phyloP scores from a whole-genome alignment of 305 asterid genomes.

The Withania somnifera region DNA sequence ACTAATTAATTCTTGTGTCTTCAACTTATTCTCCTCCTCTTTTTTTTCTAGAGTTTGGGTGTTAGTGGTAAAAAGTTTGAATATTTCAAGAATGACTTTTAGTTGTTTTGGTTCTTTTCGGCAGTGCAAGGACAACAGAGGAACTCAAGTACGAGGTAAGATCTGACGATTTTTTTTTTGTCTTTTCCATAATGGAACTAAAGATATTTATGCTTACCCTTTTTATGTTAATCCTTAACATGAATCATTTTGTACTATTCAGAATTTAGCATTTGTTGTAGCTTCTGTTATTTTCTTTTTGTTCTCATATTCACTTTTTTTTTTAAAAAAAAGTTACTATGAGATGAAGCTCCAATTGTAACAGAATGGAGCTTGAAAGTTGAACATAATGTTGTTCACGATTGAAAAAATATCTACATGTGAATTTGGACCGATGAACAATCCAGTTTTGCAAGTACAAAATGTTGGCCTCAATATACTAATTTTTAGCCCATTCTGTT shows the following conservation, averaged over 20 bases:
- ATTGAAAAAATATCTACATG: neutral
- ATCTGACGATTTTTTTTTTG: neutral
- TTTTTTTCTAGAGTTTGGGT: neutral
- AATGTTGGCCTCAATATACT: neutral
- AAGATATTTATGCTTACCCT: neutral
- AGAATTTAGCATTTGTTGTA: neutral
- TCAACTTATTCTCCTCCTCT: too few relatives aligned
- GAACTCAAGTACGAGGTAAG: constrained; percentile 3
- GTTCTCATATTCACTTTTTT: neutral
- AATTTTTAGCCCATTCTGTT: neutral
- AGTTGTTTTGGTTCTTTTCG: neutral
- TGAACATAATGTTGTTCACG: neutral
- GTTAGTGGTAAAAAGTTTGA: neutral
- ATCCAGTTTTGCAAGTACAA: neutral
- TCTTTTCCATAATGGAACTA: neutral
- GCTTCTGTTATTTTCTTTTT: neutral
- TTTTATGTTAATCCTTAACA: neutral
- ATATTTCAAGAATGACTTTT: neutral
- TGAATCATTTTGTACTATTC: neutral
- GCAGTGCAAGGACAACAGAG: neutral
- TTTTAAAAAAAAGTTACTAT: neutral
- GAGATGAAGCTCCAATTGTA: too few relatives aligned
- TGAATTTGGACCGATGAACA: neutral
- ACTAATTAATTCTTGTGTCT: neutral
- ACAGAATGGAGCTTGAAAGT: neutral